These are phyloP conservation scores for Aureobasidium subglaciale DNA, from an alignment of 2,329 filamentous ascomycete species.

Conservation along the genomic window DNA sequence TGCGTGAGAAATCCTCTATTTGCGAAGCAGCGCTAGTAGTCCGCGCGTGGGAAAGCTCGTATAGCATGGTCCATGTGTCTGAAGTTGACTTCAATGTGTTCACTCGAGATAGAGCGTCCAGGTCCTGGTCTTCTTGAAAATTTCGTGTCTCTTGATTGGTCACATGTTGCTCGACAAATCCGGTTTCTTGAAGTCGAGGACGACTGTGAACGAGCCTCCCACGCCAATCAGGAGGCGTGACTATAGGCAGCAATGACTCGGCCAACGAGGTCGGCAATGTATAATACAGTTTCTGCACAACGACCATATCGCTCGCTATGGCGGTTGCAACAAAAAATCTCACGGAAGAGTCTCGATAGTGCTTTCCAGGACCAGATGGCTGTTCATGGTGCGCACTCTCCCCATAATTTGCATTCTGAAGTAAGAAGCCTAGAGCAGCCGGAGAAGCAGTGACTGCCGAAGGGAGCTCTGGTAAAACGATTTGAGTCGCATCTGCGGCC, in stretches of 20 bases:
- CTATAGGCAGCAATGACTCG: not conserved
- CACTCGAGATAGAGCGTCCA: not conserved
- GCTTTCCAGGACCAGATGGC: slow-evolving; percentile 8
- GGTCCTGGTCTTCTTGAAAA: slow-evolving; percentile 1
- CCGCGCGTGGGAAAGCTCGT: slow-evolving; percentile 13
- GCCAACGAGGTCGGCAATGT: not conserved
- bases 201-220: slow-evolving; percentile 15
- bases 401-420: slow-evolving; percentile 10
- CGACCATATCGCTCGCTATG: slow-evolving; percentile 15
- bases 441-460: not conserved
- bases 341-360: slow-evolving; percentile 2
- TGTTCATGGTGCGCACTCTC: slow-evolving; percentile 7
- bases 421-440: not conserved
- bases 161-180: slow-evolving; percentile 17
- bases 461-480: slow-evolving; percentile 19
- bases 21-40: not conserved
- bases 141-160: not conserved
- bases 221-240: slow-evolving; percentile 20
- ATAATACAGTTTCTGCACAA: slow-evolving; percentile 15
- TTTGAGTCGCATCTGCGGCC: slow-evolving; percentile 24
- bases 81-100: not conserved
- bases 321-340: slow-evolving; percentile 17
- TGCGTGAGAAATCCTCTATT: not conserved
- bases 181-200: slow-evolving; percentile 15
- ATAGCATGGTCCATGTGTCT: slow-evolving; percentile 8